phyloP scores from a whole-genome alignment of 2,329 filamentous ascomycete species.

The Sporothrix brunneoviolacea region DNA sequence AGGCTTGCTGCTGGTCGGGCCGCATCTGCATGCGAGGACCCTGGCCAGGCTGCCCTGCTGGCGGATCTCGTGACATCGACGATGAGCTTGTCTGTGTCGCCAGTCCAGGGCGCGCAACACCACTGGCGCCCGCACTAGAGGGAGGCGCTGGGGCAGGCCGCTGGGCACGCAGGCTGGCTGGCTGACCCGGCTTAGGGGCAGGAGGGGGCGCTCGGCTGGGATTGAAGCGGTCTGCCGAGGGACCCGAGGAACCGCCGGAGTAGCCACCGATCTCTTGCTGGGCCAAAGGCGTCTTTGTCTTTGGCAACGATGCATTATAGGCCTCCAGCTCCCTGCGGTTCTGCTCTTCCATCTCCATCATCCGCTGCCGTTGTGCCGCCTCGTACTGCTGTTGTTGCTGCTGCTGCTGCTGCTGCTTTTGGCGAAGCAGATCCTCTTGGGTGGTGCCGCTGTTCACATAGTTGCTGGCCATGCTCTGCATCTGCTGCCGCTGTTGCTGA shows the following conservation, averaged over 20 bases:
- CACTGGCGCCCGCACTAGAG: constrained; percentile 39
- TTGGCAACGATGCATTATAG: constrained; percentile 84
- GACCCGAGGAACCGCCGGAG: constrained; percentile 43
- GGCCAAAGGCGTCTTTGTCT: constrained; percentile 70
- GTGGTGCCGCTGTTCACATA: constrained; percentile 45
- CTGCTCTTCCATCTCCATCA: constrained; percentile 56
- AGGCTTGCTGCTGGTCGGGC: constrained; percentile 39
- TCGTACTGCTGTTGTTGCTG: constrained; percentile 54
- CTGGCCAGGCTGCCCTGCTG: constrained; percentile 29
- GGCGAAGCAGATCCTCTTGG: constrained; percentile 49
- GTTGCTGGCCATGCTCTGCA: constrained; percentile 49
- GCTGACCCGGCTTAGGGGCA: constrained; percentile 56
- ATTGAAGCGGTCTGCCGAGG: constrained; percentile 66
- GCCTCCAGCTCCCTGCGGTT: constrained; percentile 71
- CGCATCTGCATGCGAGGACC: constrained; percentile 37
- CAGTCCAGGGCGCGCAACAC: constrained; percentile 39
- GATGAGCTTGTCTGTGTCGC: constrained; percentile 45
- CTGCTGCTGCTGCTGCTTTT: constrained; percentile 41
- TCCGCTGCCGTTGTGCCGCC: constrained; percentile 45
- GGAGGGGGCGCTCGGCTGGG: constrained; percentile 78
- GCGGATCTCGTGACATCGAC: constrained; percentile 35
- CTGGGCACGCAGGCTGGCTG: constrained; percentile 62
- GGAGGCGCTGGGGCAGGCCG: constrained; percentile 69
- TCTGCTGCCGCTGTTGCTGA: constrained; percentile 49
- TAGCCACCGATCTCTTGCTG: constrained; percentile 84